phyloP scores from a whole-genome alignment of 192 early-diverging fungal species.

The Coemansia sp. region DNA sequence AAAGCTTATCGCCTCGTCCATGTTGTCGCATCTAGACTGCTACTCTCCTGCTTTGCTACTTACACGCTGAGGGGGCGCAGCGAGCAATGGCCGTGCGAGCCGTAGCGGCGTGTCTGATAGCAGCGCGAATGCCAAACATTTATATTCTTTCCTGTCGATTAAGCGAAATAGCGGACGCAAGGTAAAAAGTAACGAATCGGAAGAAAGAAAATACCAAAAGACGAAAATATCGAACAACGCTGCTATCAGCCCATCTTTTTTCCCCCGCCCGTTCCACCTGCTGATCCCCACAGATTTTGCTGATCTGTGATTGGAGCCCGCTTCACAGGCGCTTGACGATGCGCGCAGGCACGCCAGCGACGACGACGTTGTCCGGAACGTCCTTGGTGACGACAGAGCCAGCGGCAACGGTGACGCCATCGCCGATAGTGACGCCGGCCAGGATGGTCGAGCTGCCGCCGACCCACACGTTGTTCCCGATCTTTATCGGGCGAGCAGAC shows the following conservation, averaged over 20 bases:
- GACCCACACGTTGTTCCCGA: conserved; percentile 90
- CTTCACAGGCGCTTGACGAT: conserved; percentile 63
- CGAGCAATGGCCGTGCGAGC: conserved; percentile 23
- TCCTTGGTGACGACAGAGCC: conserved; percentile 91
- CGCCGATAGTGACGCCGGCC: conserved; percentile 89
- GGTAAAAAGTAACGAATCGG: conserved; percentile 17
- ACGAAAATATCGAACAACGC: too few species aligned
- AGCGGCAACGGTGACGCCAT: conserved; percentile 74
- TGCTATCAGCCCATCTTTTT: background rate
- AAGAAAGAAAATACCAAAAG: conserved; percentile 14
- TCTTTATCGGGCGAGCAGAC: conserved; percentile 50
- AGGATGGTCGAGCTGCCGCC: conserved; percentile 80
- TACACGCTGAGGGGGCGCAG: conserved; percentile 35
- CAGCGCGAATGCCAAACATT: conserved; percentile 56
- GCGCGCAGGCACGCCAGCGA: conserved; percentile 86
- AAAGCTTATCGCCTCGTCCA: background rate
- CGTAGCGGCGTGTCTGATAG: conserved; percentile 38
- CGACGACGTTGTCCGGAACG: conserved; percentile 75
- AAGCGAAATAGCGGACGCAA: background rate
- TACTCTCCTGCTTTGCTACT: conserved; percentile 15
- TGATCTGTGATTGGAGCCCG: conserved; percentile 1
- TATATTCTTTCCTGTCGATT: conserved; percentile 9
- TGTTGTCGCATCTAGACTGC: background rate
- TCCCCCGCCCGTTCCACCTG: background rate
- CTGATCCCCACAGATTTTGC: background rate